These are phyloP conservation scores for Dendrobium officinale DNA, from an alignment of 106 monocot species.

Conservation along the genomic window DNA sequence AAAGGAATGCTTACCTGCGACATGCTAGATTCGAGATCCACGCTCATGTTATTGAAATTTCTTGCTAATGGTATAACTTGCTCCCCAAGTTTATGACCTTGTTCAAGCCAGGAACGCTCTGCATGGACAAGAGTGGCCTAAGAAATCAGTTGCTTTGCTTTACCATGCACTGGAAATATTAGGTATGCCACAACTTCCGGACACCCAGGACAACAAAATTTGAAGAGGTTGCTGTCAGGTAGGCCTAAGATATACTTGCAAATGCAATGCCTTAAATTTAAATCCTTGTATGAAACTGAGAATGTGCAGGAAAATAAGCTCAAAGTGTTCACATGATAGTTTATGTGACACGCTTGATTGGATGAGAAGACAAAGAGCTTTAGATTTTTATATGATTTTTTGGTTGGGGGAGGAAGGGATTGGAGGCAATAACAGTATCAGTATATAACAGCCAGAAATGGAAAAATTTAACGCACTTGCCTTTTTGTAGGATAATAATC, in stretches of 20 bases:
- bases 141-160: background rate
- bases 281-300: too few species aligned
- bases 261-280: background rate
- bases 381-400: too few species aligned
- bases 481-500: conserved; percentile 90
- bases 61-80: conserved; percentile 92
- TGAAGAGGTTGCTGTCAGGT: too few species aligned
- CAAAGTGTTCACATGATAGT: too few species aligned
- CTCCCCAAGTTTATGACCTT: conserved; percentile 92
- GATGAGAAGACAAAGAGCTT: background rate
- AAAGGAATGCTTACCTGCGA: conserved; percentile 29
- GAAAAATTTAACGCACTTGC: conserved; percentile 14
- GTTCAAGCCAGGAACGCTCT: conserved; percentile 94
- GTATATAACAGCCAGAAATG: background rate
- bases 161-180: background rate
- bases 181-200: background rate
- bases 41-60: conserved; percentile 60
- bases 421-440: background rate
- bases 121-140: conserved; percentile 7
- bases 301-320: too few species aligned
- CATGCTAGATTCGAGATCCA: conserved; percentile 58
- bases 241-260: too few species aligned
- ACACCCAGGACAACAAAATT: too few species aligned
- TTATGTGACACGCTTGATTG: background rate
- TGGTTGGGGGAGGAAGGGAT: background rate